Base-by-base conservation (phyloP, 1,284 basidiomycete species). In the Xanthoconium separans region DNA sequence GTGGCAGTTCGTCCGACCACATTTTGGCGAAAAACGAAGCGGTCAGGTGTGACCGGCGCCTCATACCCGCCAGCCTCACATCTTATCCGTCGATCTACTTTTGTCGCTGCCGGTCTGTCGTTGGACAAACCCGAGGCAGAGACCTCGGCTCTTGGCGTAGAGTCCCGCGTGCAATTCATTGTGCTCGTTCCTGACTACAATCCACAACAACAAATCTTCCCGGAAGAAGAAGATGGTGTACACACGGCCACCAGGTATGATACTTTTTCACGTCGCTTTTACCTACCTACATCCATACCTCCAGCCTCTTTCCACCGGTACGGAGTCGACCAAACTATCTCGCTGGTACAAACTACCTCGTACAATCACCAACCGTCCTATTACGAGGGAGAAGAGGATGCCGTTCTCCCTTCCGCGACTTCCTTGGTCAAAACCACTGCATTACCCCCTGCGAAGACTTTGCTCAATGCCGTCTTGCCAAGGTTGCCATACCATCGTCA, bases 1-100 rank as follows among this genome's bases (percentile, higher is more conserved):
- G 33, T 15, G 2, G 2, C 52, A 82, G 80, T 79, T 48, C 84
- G 87, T 29, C 86, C 87, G 1, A 87, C 81, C 3, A 85, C 87
- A 0, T 89, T 89, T 66, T 89, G 86, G 87, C 75, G 85, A 31
- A 82, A 80, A 57, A 85, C 82, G 4, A 77, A 72, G 40, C 79
- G 82, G 12, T 87, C 84, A 20, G 86, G 84, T 18, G 82, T 89
- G 2, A 78, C 83, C 37, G 77, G 75, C 2, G 78, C 84, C 8
- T 82, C 81, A 0, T 88, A 86, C 62, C 87, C 87, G 9, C 86
- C 85, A 0, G 79, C 84, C 0, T 80, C 80, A 0, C 82, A 87
- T 64, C 78, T 86, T 54, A 77, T 89, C 41, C 83, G 87, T 37
- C 80, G 86, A 6, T 83, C 85, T 6, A 87, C 86, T 1, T 89